These are phyloP conservation scores for Phytopythium aichiense DNA, from an alignment of 352 stramenopile genomes.

Conservation along the genomic window DNA sequence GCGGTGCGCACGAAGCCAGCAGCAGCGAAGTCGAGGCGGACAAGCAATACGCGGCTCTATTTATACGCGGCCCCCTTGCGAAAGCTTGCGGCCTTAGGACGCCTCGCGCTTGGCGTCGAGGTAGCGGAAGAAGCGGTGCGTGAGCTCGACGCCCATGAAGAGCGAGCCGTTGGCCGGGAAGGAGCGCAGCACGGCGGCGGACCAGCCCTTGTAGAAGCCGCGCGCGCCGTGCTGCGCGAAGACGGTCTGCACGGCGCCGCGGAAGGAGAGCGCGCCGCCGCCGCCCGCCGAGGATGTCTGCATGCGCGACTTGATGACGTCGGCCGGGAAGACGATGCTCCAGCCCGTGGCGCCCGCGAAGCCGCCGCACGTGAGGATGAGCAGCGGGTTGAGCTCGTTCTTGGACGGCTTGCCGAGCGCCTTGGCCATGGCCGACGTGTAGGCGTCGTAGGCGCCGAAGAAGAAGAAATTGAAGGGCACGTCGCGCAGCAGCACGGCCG, in stretches of 20 bases:
- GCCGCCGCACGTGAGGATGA: constrained; percentile 74
- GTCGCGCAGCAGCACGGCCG: constrained; percentile 77
- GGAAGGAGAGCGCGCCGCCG: constrained; percentile 25
- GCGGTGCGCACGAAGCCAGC: too few relatives aligned
- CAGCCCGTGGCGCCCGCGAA: constrained; percentile 76
- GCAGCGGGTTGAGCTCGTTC: constrained; percentile 64
- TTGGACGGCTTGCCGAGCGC: constrained; percentile 55
- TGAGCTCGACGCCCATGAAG: constrained; percentile 89
- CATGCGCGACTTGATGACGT: constrained; percentile 85
- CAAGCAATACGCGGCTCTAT: background rate
- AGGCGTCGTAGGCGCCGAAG: constrained; percentile 81
- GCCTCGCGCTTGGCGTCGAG: constrained; percentile 27
- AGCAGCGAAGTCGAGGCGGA: background rate
- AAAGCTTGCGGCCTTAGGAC: background rate
- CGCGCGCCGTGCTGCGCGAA: constrained; percentile 64
- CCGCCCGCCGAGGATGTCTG: constrained; percentile 43
- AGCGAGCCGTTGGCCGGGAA: constrained; percentile 88
- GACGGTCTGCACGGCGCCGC: constrained; percentile 46
- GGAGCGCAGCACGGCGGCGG: constrained; percentile 72
- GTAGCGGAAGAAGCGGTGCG: constrained; percentile 72
- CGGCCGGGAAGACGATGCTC: constrained; percentile 83
- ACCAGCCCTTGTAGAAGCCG: constrained; percentile 87
- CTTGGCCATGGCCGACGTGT: constrained; percentile 48
- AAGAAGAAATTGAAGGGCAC: constrained; percentile 91
- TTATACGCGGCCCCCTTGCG: background rate